Evolutionary conservation across 2,329 filamentous ascomycete genomes (phyloP), one percentile per base, ranked within the genome.

Genomic region (Hymenoscyphus fructigenus): DNA sequence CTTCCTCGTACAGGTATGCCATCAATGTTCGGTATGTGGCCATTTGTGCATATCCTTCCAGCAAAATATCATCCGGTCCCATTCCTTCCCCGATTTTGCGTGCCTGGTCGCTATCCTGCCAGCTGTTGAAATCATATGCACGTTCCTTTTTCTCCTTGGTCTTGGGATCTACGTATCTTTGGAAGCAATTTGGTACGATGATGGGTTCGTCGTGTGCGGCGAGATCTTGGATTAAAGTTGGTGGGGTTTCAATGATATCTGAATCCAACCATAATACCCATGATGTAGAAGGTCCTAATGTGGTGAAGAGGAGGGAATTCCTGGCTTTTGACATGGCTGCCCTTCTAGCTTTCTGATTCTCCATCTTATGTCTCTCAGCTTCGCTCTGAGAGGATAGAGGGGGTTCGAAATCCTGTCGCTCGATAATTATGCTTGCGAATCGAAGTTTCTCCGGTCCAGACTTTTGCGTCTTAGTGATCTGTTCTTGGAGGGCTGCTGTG

Each of bases 261-360:
- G 89, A 85, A 75, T 99, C 95, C 34, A 99, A 84, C 95, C 95
- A 99, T 28, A 99, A 83, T 38, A 99, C 93, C 95, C 95, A 99
- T 0, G 92, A 95, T 0, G 93, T 97, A 14, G 88, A 85, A 0
- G 93, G 93, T 1, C 94, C 93, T 10, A 99, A 82, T 0, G 94
- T 98, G 9, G 95, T 97, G 80, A 98, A 99, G 32, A 99, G 85
- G 9, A 99, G 84, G 62, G 91, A 96, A 77, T 99, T 99, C 69
- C 95, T 89, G 44, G 95, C 94, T 74, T 92, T 91, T 73, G 92
- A 89, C 95, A 99, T 98, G 66, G 92, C 90, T 53, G 92, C 90
- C 41, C 95, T 87, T 14, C 95, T 88, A 6, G 82, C 83, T 79
- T 96, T 97, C 76, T 99, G 95, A 75, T 96, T 93, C 67, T 88